Evolutionary conservation across 495 filamentous ascomycete species (phyloP), one percentile per base, ranked within the genome.

Genomic region (Talaromyces proteolyticus): DNA sequence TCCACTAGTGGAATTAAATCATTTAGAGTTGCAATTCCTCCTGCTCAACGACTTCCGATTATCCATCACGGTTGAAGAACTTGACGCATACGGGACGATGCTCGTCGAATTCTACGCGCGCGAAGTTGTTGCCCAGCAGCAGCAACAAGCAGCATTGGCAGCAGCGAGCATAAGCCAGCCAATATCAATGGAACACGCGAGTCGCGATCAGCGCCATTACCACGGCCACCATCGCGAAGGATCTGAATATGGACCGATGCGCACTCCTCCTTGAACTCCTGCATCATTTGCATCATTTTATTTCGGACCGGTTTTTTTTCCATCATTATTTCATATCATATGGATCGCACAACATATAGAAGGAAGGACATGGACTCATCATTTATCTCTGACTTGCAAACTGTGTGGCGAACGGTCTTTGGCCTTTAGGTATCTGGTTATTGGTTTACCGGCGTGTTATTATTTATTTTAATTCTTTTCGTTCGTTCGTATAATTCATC

Each of bases 21-120:
- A 97, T 61, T 78, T 99, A 11, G 93, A 99, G 59, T 78, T 99
- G 0, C 93, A 99, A 69, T 99, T 99, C 58, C 79, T 99, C 6
- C 75, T 97, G 4, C 74, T 99, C 39, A 99, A 99, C 63, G 93
- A 97, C 62, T 99, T 99, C 66, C 87, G 94, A 26, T 84, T 99
- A 12, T 87, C 91, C 3, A 86, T 97, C 3, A 86, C 94, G 0
- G 88, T 97, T 7, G 92, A 96, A 63, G 94, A 97, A 57, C 76
- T 99, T 17, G 94, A 99, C 64, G 88, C 90, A 2, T 99, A 99
- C 53, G 93, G 92, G 6, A 99, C 93, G 2, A 96, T 96, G 94
- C 78, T 99, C 2, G 93, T 99, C 8, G 91, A 97, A 63, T 99
- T 97, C 63, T 99, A 97, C 57, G 91, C 90, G 0, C 77, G 94